Percentiles rank a stretch among this genome's conserved stretches.
Evolutionary conservation across 2,329 filamentous ascomycete species (phyloP).

Genomic region (Arthrobotrys pseudoclavata): DNA sequence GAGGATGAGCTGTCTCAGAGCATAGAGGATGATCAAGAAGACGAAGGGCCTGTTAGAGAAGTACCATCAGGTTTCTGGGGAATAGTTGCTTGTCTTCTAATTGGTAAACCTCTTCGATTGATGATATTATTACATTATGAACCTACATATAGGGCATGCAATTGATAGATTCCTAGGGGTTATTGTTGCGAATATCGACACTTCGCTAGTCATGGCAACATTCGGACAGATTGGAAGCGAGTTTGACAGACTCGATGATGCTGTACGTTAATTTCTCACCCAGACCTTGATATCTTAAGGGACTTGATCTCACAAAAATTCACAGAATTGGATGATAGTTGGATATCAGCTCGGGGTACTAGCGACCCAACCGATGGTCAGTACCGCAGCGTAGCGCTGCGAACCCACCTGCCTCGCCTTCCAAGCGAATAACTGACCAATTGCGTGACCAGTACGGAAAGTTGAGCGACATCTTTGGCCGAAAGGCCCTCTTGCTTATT

Average conservation of each 20-base stretch:
- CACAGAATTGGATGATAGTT: constrained; percentile 58
- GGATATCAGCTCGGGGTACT: constrained; percentile 53
- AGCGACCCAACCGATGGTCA: constrained; percentile 50
- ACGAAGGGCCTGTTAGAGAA: constrained; percentile 9
- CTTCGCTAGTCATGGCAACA: constrained; percentile 76
- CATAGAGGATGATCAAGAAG: constrained; percentile 1
- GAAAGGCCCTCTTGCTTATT: constrained; percentile 76
- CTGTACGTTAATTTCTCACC: not conserved
- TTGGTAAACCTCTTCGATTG: constrained; percentile 22
- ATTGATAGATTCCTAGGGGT: constrained; percentile 68
- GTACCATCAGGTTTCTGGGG: constrained; percentile 51
- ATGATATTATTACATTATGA: not conserved
- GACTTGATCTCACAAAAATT: not conserved
- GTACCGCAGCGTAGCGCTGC: not conserved
- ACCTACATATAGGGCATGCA: not conserved
- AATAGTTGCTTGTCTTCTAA: constrained; percentile 51
- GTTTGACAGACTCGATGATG: constrained; percentile 66
- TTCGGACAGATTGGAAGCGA: constrained; percentile 74
- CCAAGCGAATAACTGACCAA: constrained; percentile 75
- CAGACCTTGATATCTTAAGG: not conserved
- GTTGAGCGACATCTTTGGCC: constrained; percentile 78
- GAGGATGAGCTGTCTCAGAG: not conserved
- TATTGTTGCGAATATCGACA: constrained; percentile 77
- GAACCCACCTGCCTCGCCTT: not conserved
- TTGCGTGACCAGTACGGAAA: constrained; percentile 81